phyloP scores from a whole-genome alignment of 495 filamentous ascomycete species.

The Copromyces sp. region DNA sequence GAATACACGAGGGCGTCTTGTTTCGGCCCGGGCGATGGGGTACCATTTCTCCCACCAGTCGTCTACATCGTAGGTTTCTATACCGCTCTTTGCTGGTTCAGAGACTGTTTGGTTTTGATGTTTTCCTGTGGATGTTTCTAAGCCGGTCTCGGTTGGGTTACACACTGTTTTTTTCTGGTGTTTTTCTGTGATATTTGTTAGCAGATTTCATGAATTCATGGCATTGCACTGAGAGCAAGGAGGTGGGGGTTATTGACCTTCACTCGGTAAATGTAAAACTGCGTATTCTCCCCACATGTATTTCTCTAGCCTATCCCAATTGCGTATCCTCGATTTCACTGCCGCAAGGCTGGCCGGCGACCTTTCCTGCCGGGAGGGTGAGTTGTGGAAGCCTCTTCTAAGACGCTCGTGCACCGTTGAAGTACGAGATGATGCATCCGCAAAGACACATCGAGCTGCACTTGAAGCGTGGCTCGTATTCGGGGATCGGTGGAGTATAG shows the following conservation, averaged over 20 bases:
- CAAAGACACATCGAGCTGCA: background rate
- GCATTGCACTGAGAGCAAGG: background rate
- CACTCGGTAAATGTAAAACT: background rate
- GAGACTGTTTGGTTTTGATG: conserved; percentile 29
- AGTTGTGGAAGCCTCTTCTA: background rate
- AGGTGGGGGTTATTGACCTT: background rate
- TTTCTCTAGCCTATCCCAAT: background rate
- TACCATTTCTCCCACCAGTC: conserved; percentile 21
- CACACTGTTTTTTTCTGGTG: conserved; percentile 1
- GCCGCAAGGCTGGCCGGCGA: background rate
- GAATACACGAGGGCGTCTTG: background rate
- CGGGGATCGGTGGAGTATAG: background rate
- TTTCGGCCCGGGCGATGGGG: conserved; percentile 3
- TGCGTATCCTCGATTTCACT: background rate
- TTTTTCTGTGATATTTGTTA: conserved; percentile 18
- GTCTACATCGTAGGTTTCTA: conserved; percentile 31
- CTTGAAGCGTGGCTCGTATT: background rate
- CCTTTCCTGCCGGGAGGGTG: background rate
- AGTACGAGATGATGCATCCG: background rate
- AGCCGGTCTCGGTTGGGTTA: conserved; percentile 5
- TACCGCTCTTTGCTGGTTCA: conserved; percentile 19
- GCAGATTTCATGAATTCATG: background rate
- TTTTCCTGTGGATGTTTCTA: conserved; percentile 32
- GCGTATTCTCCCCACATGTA: background rate
- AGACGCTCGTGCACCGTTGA: background rate